Base-by-base conservation (phyloP, 2,329 filamentous ascomycete species). In the Colletotrichum viniferum region DNA sequence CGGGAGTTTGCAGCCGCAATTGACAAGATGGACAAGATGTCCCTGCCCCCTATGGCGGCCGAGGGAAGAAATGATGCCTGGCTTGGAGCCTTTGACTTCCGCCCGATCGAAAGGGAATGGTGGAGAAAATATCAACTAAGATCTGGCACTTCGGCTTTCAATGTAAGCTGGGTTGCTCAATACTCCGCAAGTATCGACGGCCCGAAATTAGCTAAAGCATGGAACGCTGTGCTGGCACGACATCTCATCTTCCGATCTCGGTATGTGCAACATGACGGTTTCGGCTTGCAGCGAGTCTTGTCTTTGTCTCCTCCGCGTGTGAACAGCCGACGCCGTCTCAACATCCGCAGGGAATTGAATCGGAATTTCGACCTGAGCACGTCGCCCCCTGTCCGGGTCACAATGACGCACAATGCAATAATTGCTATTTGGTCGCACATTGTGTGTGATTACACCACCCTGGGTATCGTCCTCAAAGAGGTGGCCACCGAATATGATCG, bases 361-460 rank as follows among this genome's bases (percentile, higher is more conserved):
- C 69, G 69, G 28, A 78, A 77, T 3, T 83, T 84, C 69, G 28
- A 79, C 43, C 70, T 84, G 10, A 58, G 67, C 2, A 75, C 76
- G 8, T 60, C 78, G 28, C 79, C 18, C 28, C 64, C 78, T 2
- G 78, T 84, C 56, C 79, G 81, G 18, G 80, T 83, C 9, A 30
- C 79, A 16, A 70, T 83, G 12, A 78, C 81, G 2, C 32, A 55
- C 21, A 63, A 77, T 9, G 60, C 71, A 2, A 63, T 85, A 4
- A 38, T 83, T 6, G 75, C 81, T 21, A 69, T 79, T 3, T 66
- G 79, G 58, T 81, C 79, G 34, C 83, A 85, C 69, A 83, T 85
- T 62, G 79, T 85, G 12, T 79, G 79, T 66, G 83, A 85, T 72
- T 77, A 80, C 7, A 83, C 82, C 6, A 77, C 83, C 4, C 71